phyloP scores from a whole-genome alignment of 2,329 filamentous ascomycete species.

The Venturia pyrina region DNA sequence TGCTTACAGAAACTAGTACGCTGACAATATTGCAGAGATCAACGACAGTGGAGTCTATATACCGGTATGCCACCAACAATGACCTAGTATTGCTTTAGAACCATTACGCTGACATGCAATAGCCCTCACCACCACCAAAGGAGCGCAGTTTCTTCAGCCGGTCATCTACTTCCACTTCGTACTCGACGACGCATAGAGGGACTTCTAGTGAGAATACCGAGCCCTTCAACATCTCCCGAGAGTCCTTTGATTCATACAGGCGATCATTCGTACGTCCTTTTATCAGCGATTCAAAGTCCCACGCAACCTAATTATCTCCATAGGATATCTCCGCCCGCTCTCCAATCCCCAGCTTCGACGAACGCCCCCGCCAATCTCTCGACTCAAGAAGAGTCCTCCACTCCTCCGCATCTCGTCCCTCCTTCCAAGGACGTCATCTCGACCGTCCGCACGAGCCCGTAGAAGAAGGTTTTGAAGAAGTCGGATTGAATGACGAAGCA shows the following conservation, averaged over 20 bases:
- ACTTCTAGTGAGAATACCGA: constrained; percentile 68
- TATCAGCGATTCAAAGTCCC: background rate
- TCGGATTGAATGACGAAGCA: constrained; percentile 71
- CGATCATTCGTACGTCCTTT: constrained; percentile 72
- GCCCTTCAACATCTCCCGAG: constrained; percentile 87
- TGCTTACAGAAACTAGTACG: background rate
- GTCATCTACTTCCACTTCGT: constrained; percentile 38
- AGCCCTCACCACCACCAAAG: constrained; percentile 66
- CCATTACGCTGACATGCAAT: constrained; percentile 18
- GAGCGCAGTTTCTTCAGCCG: constrained; percentile 70
- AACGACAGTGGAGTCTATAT: constrained; percentile 93
- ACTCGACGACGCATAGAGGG: constrained; percentile 46
- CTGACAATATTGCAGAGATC: constrained; percentile 54
- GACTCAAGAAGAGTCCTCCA: constrained; percentile 55
- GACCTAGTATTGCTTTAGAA: background rate
- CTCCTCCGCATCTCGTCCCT: constrained; percentile 45
- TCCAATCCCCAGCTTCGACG: constrained; percentile 53
- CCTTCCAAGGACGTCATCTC: constrained; percentile 22
- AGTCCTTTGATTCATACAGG: constrained; percentile 94
- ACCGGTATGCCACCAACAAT: constrained; percentile 50
- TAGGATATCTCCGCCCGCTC: constrained; percentile 88
- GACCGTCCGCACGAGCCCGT: constrained; percentile 47
- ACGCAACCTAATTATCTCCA: constrained; percentile 8
- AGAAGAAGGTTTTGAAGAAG: constrained; percentile 82
- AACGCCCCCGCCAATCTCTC: constrained; percentile 63